A percentile compares a stretch with the other conserved stretches of the same genome.
Evolutionary conservation across 805 yeast species (phyloP).

Genomic region (Teunomyces atbi): DNA sequence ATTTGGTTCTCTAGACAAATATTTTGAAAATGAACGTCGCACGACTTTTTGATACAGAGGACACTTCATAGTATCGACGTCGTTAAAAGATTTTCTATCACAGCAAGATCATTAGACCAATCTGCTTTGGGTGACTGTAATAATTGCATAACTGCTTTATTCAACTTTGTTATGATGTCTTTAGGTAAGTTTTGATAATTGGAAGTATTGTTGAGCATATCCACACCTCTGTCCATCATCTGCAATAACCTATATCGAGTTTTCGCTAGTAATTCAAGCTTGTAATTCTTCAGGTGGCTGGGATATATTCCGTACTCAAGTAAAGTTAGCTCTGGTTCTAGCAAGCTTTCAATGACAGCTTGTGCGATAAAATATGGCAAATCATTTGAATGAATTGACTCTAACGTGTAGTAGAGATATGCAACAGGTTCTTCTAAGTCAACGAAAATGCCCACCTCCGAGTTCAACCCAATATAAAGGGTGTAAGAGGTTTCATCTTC

Average conservation of each 20-base stretch:
- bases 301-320: background rate
- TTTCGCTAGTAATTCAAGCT: slow-evolving; percentile 3
- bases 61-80: too few relatives aligned
- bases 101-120: background rate
- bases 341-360: slow-evolving; percentile 30
- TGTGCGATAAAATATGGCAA: slow-evolving; percentile 63
- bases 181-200: too few relatives aligned
- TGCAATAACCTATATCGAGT: background rate
- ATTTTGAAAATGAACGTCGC: too few relatives aligned
- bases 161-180: background rate
- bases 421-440: slow-evolving; percentile 42
- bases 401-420: slow-evolving; percentile 39
- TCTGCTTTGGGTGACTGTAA: background rate
- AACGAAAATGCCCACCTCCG: slow-evolving; percentile 43
- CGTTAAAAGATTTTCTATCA: background rate
- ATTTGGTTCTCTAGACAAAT: too few relatives aligned
- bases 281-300: background rate
- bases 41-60: too few relatives aligned
- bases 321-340: slow-evolving; percentile 21
- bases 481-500: background rate
- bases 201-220: background rate
- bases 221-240: background rate
- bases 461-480: slow-evolving; percentile 29
- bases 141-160: background rate
- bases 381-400: slow-evolving; percentile 52